Percentiles rank a stretch among this genome's conserved stretches.
Conservation (phyloP, 805 yeast species). For the Lipomyces anomalus region DNA sequence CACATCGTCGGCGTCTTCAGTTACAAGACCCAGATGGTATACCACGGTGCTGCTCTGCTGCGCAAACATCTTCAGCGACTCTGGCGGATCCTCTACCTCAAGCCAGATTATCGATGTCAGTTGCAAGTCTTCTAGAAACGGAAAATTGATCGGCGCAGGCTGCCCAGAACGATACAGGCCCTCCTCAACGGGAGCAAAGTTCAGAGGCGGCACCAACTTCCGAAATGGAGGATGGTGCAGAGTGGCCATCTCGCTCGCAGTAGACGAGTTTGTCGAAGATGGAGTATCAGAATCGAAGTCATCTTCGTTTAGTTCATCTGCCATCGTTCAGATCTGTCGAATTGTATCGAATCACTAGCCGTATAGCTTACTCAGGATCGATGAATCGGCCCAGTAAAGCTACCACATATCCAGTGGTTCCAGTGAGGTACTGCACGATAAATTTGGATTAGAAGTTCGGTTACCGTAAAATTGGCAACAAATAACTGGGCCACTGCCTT, state of each 20-base stretch:
- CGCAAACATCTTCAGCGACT: constrained; percentile 75
- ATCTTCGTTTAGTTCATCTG: constrained; percentile 22
- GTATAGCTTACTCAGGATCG: no score
- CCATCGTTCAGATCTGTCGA: no score
- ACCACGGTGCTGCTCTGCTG: constrained; percentile 64
- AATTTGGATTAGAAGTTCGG: no score
- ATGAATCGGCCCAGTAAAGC: no score
- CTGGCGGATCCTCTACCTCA: constrained; percentile 93
- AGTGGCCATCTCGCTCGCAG: constrained; percentile 21
- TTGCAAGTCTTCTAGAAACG: constrained; percentile 68
- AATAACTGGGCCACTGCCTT: no score
- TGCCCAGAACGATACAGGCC: constrained; percentile 86
- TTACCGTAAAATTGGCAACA: no score
- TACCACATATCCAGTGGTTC: no score
- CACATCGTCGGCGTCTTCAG: constrained; percentile 46
- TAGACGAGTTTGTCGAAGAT: constrained; percentile 20
- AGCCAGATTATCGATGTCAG: constrained; percentile 85
- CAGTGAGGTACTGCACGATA: no score
- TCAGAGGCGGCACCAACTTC: constrained; percentile 85
- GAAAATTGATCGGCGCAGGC: constrained; percentile 88
- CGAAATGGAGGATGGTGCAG: constrained; percentile 52
- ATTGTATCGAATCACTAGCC: no score
- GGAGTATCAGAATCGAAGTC: constrained; percentile 25
- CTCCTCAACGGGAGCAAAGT: constrained; percentile 91
- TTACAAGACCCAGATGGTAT: constrained; percentile 75